Base-by-base conservation (phyloP, 2,329 filamentous ascomycete genomes). In the Ophidiomyces ophidiicola region DNA sequence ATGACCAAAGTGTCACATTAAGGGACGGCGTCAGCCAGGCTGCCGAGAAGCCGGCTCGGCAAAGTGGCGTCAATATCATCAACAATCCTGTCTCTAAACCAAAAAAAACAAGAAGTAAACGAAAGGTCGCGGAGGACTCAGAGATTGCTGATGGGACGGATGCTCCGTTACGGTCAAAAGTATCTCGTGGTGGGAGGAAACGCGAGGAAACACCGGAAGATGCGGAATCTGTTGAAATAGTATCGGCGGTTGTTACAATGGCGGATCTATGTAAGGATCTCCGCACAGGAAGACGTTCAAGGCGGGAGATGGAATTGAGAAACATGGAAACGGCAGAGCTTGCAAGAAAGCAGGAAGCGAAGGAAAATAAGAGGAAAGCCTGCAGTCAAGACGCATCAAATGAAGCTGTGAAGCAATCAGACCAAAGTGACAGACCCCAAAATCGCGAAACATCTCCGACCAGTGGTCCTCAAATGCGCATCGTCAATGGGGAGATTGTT, bases 401-500 rank as follows among this genome's bases (percentile, higher is more conserved):
- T 6, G 26, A 32, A 29, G 14, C 32, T 11, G 17, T n/a, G 8
- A 37, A 32, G 6, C 14, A 11, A 10, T n/a, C 33, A 12, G 25
- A 30, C 12, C 23, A 33, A 8, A 29, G 30, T 12, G 32, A 31
- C 10, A 24, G 33, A 21, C 26, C 8, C 11, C 10, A 15, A 4
- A 11, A 6, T 15, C 25, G n/a, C 5, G 32, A 30, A n/a, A 31
- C 45, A 45, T 5, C 38, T 14, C 54, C 57, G 20, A 48, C 58
- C 19, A 36, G 32, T 23, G 68, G 66, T 4, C 68, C 67, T 10
- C 61, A 62, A 11, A 66, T 73, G 53, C 62, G 67, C 24, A 60
- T 74, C 21, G 69, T 74, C 23, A 72, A 78, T 44, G 75, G 74
- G 18, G 59, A 71, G 43, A 72, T 78, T 46, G 64, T 71, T 26